A percentile compares a stretch with the other conserved stretches of the same genome.
Evolutionary conservation across 352 stramenopile genomes (phyloP).

Genomic region (Elongisporangium anandrum): DNA sequence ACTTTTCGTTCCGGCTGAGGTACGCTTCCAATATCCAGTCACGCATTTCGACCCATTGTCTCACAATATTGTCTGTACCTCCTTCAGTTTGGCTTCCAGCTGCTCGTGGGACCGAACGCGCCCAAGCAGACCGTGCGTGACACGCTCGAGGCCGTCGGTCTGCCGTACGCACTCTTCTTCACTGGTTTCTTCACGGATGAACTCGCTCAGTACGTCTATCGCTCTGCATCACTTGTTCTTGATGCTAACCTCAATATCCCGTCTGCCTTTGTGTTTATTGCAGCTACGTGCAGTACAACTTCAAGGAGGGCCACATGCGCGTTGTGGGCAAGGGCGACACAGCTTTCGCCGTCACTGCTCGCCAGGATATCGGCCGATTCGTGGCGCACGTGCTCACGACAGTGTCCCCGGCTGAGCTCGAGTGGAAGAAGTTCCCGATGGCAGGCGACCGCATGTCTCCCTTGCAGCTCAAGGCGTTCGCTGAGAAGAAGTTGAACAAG

Average conservation of each 20-base stretch:
- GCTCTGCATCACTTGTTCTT: no score
- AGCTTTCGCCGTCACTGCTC: constrained; percentile 7
- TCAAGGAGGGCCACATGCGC: constrained; percentile 11
- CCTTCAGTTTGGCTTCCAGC: constrained; percentile 5
- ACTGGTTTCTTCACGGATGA: constrained; percentile 15
- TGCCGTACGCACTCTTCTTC: constrained; percentile 17
- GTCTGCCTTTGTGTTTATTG: neutral
- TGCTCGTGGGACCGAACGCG: constrained; percentile 13
- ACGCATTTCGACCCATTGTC: no score
- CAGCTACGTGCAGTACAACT: constrained; percentile 12
- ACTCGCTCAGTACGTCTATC: neutral
- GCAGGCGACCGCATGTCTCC: constrained; percentile 17
- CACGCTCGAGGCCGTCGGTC: constrained; percentile 7
- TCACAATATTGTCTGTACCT: no score
- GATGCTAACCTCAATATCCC: no score
- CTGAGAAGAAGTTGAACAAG: constrained; percentile 23
- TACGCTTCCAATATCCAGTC: no score
- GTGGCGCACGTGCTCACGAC: constrained; percentile 18
- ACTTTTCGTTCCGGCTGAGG: constrained; percentile 13
- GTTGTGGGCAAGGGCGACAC: constrained; percentile 15
- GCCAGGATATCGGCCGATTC: constrained; percentile 10
- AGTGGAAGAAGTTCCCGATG: constrained; percentile 13
- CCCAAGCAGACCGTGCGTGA: constrained; percentile 14
- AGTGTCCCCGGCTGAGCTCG: constrained; percentile 7
- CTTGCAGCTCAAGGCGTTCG: constrained; percentile 13